Base-by-base conservation (phyloP, 2,329 filamentous ascomycete genomes). In the Fusarium sp. region DNA sequence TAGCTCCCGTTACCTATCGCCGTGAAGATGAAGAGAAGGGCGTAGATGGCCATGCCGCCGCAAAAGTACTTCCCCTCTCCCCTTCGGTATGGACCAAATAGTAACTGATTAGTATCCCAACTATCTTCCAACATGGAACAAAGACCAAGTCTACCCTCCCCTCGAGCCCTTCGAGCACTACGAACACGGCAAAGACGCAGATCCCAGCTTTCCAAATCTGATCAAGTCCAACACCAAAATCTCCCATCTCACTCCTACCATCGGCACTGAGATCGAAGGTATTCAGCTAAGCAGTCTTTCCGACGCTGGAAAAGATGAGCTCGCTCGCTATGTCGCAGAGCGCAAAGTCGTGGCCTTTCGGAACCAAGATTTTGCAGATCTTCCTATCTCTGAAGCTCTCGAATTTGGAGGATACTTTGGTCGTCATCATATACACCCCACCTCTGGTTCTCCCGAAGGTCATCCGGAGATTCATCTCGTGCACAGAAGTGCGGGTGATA, bases 331-430 rank as follows among this genome's bases (percentile, higher is more conserved):
- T 66, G 90, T 94, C 13, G 89, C 92, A 13, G 85, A 93, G 79
- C 88, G 91, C 74, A 94, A 93, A 75, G 91, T 94, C 8, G 91
- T 93, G 17, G 88, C 90, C 31, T 94, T 95, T 84, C 88, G 91
- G 23, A 84, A 89, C 73, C 92, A 94, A 75, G 90, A 94, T 76
- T 89, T 91, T 67, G 87, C 87, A 37, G 83, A 91, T 67, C 82
- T 93, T 13, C 85, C 90, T 10, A 93, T 94, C 72, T 77, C 86
- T 27, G 84, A 92, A 11, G 91, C 90, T 3, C 82, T 93, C 36
- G 84, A 90, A 20, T 89, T 88, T 67, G 91, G 88, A 48, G 84
- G 86, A 51, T 94, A 94, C 80, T 96, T 94, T 74, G 92, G 92
- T 45, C 88, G 91, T 11, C 90, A 91, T 71, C 92, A 96, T 80